A percentile compares a stretch with the other conserved stretches of the same genome.
phyloP scores from a whole-genome alignment of 441 rosid species.

The Arabidopsis lyrata region DNA sequence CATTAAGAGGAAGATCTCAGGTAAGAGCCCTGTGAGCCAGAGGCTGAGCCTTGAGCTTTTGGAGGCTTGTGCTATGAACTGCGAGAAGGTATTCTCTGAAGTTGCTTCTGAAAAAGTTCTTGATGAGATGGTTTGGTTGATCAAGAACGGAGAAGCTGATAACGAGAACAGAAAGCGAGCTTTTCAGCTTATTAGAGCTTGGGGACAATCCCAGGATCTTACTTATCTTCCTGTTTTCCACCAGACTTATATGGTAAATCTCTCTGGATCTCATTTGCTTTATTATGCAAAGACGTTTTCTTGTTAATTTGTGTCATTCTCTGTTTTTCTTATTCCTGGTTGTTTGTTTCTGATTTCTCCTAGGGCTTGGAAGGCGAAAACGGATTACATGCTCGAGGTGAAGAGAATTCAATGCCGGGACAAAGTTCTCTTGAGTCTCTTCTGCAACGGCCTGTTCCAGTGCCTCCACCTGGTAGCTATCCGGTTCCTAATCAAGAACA shows the following conservation, averaged over 20 bases:
- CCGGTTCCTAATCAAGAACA: conserved; percentile 54
- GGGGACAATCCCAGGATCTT: conserved; percentile 86
- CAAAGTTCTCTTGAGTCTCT: conserved; percentile 61
- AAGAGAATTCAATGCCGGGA: conserved; percentile 42
- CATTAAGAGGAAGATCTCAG: conserved; percentile 71
- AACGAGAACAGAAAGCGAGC: conserved; percentile 62
- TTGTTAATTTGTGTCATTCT: background rate
- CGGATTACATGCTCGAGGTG: conserved; percentile 42
- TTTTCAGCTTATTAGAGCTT: conserved; percentile 74
- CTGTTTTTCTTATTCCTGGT: too few relatives aligned
- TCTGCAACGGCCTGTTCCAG: conserved; percentile 54
- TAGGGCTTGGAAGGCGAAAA: conserved; percentile 63
- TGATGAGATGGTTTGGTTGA: conserved; percentile 90
- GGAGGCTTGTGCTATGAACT: conserved; percentile 81
- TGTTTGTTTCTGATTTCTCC: conserved; percentile 12
- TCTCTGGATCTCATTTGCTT: conserved; percentile 21
- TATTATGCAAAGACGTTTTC: background rate
- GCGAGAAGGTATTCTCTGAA: conserved; percentile 85
- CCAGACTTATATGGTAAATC: conserved; percentile 71
- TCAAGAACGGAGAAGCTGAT: conserved; percentile 64
- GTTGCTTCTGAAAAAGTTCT: conserved; percentile 80
- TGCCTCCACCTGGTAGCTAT: conserved; percentile 63
- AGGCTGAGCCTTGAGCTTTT: conserved; percentile 78
- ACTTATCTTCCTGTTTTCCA: conserved; percentile 81
- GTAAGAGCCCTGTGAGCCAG: conserved; percentile 65